phyloP scores from a whole-genome alignment of 176 grass and related monocot species.

The Musa itinerans region DNA sequence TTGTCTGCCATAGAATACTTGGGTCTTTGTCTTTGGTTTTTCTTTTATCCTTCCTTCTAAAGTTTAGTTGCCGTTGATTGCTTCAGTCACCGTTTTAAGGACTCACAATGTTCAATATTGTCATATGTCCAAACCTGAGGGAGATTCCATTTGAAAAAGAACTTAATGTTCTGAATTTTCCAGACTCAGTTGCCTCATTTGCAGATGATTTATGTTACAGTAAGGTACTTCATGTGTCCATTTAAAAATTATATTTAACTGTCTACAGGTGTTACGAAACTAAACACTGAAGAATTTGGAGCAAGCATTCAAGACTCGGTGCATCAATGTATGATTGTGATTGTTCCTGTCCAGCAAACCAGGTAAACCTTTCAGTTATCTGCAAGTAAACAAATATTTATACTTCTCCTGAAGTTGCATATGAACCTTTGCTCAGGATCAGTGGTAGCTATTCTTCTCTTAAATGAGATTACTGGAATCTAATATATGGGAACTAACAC shows the following conservation, averaged over 20 bases:
- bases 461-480: conserved; percentile 71
- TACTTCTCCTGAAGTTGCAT: conserved; percentile 56
- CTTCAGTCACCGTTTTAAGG: not conserved
- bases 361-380: conserved; percentile 60
- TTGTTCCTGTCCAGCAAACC: conserved; percentile 7
- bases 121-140: conserved; percentile 12
- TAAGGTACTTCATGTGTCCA: conserved; percentile 56
- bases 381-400: conserved; percentile 60
- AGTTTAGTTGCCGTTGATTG: not conserved
- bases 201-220: conserved; percentile 57
- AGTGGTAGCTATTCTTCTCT: conserved; percentile 58
- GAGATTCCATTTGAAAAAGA: not conserved
- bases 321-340: conserved; percentile 46
- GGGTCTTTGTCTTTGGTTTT: conserved; percentile 49
- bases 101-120: conserved; percentile 2
- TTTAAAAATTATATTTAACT: conserved; percentile 53
- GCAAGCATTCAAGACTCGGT: conserved; percentile 38
- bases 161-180: conserved; percentile 38
- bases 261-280: conserved; percentile 42
- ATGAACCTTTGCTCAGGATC: conserved; percentile 61
- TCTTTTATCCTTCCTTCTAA: not conserved
- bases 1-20: conserved; percentile 70
- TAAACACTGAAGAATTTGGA: conserved; percentile 53
- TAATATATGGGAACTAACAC: conserved; percentile 61
- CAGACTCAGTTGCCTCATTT: conserved; percentile 37